Evolutionary conservation across 805 yeast species (phyloP), one percentile per base, ranked within the genome.

Genomic region (Starmerella floris): DNA sequence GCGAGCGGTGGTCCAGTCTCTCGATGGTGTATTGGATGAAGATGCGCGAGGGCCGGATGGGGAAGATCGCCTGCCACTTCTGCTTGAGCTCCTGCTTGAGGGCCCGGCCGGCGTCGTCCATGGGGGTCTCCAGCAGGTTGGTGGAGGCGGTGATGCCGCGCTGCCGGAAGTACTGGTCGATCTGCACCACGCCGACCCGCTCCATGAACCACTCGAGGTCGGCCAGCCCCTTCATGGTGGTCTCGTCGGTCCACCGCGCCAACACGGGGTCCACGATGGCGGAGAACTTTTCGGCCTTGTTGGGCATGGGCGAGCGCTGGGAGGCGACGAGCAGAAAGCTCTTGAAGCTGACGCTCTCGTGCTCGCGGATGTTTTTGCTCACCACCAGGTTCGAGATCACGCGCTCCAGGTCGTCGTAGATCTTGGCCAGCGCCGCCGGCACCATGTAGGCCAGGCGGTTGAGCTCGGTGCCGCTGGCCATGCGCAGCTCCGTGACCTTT

Each of bases 151-250:
- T 72, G 26, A 93, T 87, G 4, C 83, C 82, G 51, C 97, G 68
- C 6, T 74, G 72, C 48, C 79, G 77, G 62, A 93, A 91, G 57
- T 91, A 91, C 45, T 80, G 80, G 0, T 96, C 94, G 56, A 91
- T 93, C 57, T 77, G 77, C 2, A 85, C 97, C 42, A 91, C 83
- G 2, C 98, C 98, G 40, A 93, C 71, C 54, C 96, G 72, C 62
- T 87, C 97, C 97, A 91, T 88, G 54, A 91, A 91, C 97, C 97
- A 91, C 47, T 84, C 95, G 35, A 93, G 68, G 56, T 88, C 94
- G 56, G 78, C 67, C 23, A 91, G 65, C 0, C 96, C 96, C 56
- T 84, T 84, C 49, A 83, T 85, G 0, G 96, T 88, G 10, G 75
- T 77, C 19, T 85, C 88, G 36, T 87, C 85, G 0, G 88, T 78